Evolutionary conservation across 2,329 filamentous ascomycete genomes (phyloP).

Genomic region (Pseudodiploospora longispora): DNA sequence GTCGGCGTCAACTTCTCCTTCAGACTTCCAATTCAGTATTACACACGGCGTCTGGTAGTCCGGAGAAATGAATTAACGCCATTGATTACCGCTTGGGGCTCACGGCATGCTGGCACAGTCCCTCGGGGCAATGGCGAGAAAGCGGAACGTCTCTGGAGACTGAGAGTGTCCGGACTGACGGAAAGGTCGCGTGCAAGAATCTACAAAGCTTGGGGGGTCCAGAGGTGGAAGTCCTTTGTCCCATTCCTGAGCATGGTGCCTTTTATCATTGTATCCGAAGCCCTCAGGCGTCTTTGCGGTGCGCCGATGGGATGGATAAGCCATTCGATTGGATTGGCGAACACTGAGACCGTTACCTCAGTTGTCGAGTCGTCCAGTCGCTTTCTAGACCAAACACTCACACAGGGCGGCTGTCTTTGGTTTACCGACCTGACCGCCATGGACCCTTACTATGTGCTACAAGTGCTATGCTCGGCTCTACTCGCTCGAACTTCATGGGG

Average conservation of each 20-base stretch:
- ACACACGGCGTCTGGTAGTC: constrained; percentile 26
- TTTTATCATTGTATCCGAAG: constrained; percentile 44
- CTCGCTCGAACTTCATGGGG: constrained; percentile 22
- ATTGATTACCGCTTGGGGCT: constrained; percentile 24
- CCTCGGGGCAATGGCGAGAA: constrained; percentile 5
- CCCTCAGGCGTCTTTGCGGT: constrained; percentile 37
- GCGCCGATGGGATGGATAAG: constrained; percentile 23
- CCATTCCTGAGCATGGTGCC: constrained; percentile 35
- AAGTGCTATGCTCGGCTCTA: constrained; percentile 26
- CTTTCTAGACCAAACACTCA: constrained; percentile 31
- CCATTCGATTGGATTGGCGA: constrained; percentile 21
- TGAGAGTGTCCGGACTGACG: constrained; percentile 17
- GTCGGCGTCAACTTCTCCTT: constrained; percentile 35
- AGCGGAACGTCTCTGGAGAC: constrained; percentile 13
- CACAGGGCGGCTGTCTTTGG: constrained; percentile 45
- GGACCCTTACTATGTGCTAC: constrained; percentile 44
- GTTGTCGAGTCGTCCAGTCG: constrained; percentile 16
- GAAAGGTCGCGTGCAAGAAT: constrained; percentile 25
- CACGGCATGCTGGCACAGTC: constrained; percentile 15
- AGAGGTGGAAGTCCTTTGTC: constrained; percentile 38
- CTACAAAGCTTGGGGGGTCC: constrained; percentile 32
- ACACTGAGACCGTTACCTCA: constrained; percentile 13
- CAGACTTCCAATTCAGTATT: constrained; percentile 39
- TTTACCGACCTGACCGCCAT: constrained; percentile 44
- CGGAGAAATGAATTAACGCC: constrained; percentile 22